phyloP scores from a whole-genome alignment of 176 grass and related monocot genomes.

The Triticum monococcum region DNA sequence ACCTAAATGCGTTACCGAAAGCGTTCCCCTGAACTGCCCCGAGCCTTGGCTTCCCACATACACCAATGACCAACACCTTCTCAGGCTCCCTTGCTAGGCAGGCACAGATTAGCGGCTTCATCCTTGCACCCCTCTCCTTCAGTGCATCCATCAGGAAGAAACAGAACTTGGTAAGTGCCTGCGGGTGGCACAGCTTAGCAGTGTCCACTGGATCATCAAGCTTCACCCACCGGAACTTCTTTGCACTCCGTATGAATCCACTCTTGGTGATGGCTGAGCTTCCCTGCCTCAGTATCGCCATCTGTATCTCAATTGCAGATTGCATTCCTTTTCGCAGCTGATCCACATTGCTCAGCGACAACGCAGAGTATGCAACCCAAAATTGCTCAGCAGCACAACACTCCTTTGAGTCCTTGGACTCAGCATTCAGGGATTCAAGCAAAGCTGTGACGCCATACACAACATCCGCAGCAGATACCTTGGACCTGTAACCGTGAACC shows the following conservation, averaged over 20 bases:
- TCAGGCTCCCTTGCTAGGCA: constrained; percentile 61
- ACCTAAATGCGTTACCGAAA: constrained; percentile 74
- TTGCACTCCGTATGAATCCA: constrained; percentile 70
- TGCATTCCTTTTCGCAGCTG: constrained; percentile 80
- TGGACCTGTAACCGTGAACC: constrained; percentile 70
- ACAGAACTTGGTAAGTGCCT: constrained; percentile 83
- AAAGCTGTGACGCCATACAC: constrained; percentile 79
- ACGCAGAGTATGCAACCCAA: constrained; percentile 74
- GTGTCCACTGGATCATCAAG: constrained; percentile 87
- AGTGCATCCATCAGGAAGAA: constrained; percentile 88
- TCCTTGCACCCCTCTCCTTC: constrained; percentile 81
- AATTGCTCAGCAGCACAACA: constrained; percentile 61
- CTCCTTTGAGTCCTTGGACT: constrained; percentile 42
- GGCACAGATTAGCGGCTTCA: constrained; percentile 78
- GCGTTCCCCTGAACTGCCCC: constrained; percentile 81
- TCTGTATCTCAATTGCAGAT: constrained; percentile 82
- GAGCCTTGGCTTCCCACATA: constrained; percentile 76
- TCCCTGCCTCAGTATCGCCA: constrained; percentile 81
- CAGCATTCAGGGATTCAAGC: constrained; percentile 44
- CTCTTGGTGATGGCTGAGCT: constrained; percentile 84
- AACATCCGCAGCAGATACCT: constrained; percentile 87
- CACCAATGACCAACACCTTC: constrained; percentile 72
- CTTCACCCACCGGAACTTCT: constrained; percentile 89
- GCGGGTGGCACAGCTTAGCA: constrained; percentile 60
- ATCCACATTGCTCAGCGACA: constrained; percentile 73